Base-by-base conservation (phyloP, 768 basidiomycete species). In the Pleurotus salmoneostramineus region DNA sequence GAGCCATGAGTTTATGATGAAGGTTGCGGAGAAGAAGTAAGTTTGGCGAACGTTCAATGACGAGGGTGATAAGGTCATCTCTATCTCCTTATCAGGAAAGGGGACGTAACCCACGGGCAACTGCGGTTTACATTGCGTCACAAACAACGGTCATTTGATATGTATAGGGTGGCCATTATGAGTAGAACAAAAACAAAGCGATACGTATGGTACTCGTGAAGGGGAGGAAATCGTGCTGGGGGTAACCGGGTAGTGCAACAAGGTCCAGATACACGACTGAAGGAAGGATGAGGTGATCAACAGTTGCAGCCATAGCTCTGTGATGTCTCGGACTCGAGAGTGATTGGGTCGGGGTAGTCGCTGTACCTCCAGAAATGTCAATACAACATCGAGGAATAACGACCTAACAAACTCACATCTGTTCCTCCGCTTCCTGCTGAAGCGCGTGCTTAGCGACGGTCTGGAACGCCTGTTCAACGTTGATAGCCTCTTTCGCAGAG, bases 381-480 rank as follows among this genome's bases (percentile, higher is more conserved):
- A 43, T 37, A 65, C 63, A 47, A 32, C 48, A 56, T 35, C 45
- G 61, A 59, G 51, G 31, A 63, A 15, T 42, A 27, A 56, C 54
- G 37, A 5, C 61, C 21, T 21, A n/a, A 68, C 56, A 8, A 11
- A 65, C 90, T 68, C 63, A 97, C 95, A 97, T 72, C 69, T 96
- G 94, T 61, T 94, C 93, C 69, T 98, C 97, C 50, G 91, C 88
- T 71, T 98, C 97, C 75, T 98, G 96, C 70, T 94, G 93, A 63
- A 99, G 75, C 8, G 97, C 97, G 71, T 97, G 98, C 91, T 96
- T 96, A n/a, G 96, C 96, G 57, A 98, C 95, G 1, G 95, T 97
- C 74, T 97, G 95, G 87, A 99, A 99, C 3, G 96, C 97, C 72
- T 98, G 96, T 71, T 99, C 97, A 56, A 99, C 97, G 67, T 99